Conservation (phyloP, 371 early-diverging fungal species). For the Lichtheimia ramosa region DNA sequence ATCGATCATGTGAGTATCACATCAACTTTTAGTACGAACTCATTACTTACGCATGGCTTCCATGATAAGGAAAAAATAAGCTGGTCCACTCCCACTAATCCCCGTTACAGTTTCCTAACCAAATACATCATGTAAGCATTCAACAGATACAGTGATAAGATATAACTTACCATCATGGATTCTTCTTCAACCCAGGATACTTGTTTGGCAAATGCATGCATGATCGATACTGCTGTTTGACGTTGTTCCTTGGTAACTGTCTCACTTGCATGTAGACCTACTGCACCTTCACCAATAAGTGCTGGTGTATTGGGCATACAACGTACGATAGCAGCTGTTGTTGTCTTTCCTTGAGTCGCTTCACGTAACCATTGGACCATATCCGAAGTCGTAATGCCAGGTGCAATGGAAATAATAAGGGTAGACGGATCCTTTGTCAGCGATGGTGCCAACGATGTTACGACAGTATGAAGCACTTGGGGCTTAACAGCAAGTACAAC, state of each 20-base stretch:
- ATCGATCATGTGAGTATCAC: neutral
- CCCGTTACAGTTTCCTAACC: conserved; percentile 93
- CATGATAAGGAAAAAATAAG: conserved; percentile 90
- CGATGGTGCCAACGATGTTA: conserved; percentile 45
- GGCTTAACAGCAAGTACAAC: conserved; percentile 92
- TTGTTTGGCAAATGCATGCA: conserved; percentile 72
- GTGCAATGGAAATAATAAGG: conserved; percentile 87
- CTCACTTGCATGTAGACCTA: conserved; percentile 75
- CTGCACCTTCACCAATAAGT: conserved; percentile 86
- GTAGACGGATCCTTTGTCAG: conserved; percentile 10
- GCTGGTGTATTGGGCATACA: conserved; percentile 97
- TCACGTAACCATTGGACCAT: conserved; percentile 72
- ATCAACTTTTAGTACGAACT: neutral
- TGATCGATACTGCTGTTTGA: conserved; percentile 63
- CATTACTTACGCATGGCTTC: conserved; percentile 73
- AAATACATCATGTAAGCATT: too few relatives aligned
- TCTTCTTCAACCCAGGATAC: conserved; percentile 83
- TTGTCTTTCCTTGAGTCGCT: neutral
- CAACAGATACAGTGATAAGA: too few relatives aligned
- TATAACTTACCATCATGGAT: conserved; percentile 63
- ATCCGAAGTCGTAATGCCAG: conserved; percentile 77
- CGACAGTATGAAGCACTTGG: conserved; percentile 75
- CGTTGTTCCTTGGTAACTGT: conserved; percentile 64
- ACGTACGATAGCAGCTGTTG: conserved; percentile 58
- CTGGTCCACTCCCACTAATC: conserved; percentile 90